Evolutionary conservation across 1,284 basidiomycete genomes (phyloP).

Genomic region (Vanrija pseudolonga): DNA sequence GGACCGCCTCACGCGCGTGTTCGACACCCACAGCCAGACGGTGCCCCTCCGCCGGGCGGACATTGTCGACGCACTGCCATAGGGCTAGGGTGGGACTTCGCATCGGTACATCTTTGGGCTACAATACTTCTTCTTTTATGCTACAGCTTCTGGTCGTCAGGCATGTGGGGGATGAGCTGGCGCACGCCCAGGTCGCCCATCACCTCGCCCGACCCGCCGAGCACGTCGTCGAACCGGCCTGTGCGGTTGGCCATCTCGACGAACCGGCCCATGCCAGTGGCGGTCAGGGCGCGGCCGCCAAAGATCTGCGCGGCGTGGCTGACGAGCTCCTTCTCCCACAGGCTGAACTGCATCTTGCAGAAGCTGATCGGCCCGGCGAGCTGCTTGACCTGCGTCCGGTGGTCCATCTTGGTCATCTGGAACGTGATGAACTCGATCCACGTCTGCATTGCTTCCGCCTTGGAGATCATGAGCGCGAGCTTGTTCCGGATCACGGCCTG

Average conservation of each 20-base stretch:
- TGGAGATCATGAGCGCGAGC: conserved; percentile 77
- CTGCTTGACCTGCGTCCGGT: conserved; percentile 64
- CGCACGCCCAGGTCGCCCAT: conserved; percentile 55
- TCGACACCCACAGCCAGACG: too few relatives aligned
- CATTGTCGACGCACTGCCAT: too few relatives aligned
- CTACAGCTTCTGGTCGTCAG: too few relatives aligned
- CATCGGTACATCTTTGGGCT: not conserved
- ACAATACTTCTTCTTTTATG: not conserved
- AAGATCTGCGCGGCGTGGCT: conserved; percentile 54
- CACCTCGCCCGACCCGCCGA: conserved; percentile 51
- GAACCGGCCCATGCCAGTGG: conserved; percentile 53
- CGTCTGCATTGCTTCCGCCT: conserved; percentile 73
- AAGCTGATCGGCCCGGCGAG: conserved; percentile 50
- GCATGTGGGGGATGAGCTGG: conserved; percentile 35
- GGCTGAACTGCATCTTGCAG: conserved; percentile 59
- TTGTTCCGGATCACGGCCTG: conserved; percentile 73
- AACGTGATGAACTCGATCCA: conserved; percentile 87
- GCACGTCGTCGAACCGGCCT: conserved; percentile 82
- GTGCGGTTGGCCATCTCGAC: conserved; percentile 53
- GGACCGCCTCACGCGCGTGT: too few relatives aligned
- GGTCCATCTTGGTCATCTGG: conserved; percentile 81
- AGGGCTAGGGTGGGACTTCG: not conserved
- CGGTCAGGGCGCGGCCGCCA: conserved; percentile 27
- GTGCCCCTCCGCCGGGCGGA: too few relatives aligned
- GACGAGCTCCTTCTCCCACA: conserved; percentile 48